Evolutionary conservation across 2,329 filamentous ascomycete species (phyloP).

Genomic region (Colletotrichum phormii): DNA sequence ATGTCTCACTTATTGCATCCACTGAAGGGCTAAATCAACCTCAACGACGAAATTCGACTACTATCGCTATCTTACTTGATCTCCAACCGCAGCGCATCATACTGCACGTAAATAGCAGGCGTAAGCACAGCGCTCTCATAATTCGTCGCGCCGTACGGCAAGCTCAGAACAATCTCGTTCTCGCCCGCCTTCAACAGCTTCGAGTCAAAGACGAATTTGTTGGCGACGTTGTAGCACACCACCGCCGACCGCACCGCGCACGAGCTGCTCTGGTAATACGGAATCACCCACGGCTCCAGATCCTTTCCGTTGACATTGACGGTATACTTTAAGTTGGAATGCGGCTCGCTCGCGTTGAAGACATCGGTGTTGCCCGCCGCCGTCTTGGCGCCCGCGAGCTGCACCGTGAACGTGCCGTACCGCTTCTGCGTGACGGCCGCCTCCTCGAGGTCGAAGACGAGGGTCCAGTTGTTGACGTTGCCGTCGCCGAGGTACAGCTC

Average conservation of each 20-base stretch:
- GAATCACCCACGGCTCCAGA: conserved; percentile 64
- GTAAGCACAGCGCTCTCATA: conserved; percentile 66
- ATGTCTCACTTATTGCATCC: neutral
- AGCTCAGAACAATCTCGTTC: conserved; percentile 65
- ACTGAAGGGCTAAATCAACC: neutral
- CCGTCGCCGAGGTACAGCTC: conserved; percentile 53
- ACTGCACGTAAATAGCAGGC: conserved; percentile 68
- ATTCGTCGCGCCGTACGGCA: conserved; percentile 68
- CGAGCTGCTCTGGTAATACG: conserved; percentile 67
- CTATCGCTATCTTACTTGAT: conserved; percentile 47
- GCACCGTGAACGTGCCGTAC: conserved; percentile 69
- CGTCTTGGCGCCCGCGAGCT: conserved; percentile 72
- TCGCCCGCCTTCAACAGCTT: conserved; percentile 57
- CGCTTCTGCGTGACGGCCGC: conserved; percentile 54
- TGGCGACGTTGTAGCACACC: conserved; percentile 67
- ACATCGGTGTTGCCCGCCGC: conserved; percentile 70
- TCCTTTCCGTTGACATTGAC: conserved; percentile 49
- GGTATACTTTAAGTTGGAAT: conserved; percentile 61
- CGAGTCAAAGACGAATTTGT: conserved; percentile 66
- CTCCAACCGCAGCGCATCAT: conserved; percentile 70
- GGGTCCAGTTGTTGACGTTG: conserved; percentile 67
- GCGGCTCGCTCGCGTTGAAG: conserved; percentile 62
- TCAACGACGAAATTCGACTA: neutral
- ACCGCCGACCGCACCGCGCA: conserved; percentile 70
- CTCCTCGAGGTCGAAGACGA: conserved; percentile 57